phyloP scores from a whole-genome alignment of 345 rosid species.

The Melaleuca alternifolia region DNA sequence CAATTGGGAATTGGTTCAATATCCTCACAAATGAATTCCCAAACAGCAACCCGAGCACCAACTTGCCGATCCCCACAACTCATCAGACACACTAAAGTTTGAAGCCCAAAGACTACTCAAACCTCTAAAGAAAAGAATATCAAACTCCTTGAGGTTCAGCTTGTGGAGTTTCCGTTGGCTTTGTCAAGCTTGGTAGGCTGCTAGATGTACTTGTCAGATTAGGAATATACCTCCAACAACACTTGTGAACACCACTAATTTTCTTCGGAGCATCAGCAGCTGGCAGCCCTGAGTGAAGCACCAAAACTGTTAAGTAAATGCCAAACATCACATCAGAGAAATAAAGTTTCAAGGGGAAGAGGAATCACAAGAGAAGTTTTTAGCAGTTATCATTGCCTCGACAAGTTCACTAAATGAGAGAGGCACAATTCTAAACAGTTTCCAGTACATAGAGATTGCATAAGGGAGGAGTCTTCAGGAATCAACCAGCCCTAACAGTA shows the following conservation, averaged over 20 bases:
- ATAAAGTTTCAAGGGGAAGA: not conserved
- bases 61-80: too few relatives aligned
- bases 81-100: too few relatives aligned
- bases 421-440: not conserved
- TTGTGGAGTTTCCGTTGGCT: slow-evolving; percentile 25
- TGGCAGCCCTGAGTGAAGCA: slow-evolving; percentile 39
- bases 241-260: slow-evolving; percentile 86
- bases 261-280: slow-evolving; percentile 74
- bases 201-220: slow-evolving; percentile 25
- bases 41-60: too few relatives aligned
- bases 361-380: not conserved
- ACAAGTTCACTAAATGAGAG: not conserved
- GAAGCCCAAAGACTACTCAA: not conserved
- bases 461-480: not conserved
- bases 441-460: not conserved
- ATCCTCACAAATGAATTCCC: too few relatives aligned
- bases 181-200: slow-evolving; percentile 3
- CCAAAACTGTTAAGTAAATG: not conserved
- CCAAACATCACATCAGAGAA: not conserved
- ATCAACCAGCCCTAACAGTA: not conserved
- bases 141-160: slow-evolving; percentile 45
- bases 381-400: not conserved
- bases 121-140: slow-evolving; percentile 2
- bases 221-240: slow-evolving; percentile 86
- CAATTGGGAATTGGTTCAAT: slow-evolving; percentile 61